A percentile compares a stretch with the other conserved stretches of the same genome.
Conservation (phyloP, 202 grass and related monocot genomes). For the Setaria viridis region DNA sequence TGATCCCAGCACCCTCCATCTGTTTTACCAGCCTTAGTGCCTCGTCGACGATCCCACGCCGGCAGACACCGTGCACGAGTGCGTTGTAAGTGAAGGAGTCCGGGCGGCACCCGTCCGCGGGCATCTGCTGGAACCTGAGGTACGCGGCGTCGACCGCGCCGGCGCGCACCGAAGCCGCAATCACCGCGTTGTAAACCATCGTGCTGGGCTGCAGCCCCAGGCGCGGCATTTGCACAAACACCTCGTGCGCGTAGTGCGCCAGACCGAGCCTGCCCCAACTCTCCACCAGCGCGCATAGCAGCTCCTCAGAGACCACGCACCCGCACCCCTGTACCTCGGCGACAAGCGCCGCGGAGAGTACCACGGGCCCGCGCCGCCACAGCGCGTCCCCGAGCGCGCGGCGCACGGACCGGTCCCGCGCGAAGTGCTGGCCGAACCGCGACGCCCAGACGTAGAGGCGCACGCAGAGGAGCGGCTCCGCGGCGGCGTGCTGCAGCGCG, state of each 20-base stretch:
- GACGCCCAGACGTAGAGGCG: slow-evolving; percentile 80
- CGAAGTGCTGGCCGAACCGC: slow-evolving; percentile 59
- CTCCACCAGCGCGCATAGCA: slow-evolving; percentile 60
- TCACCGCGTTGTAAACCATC: slow-evolving; percentile 65
- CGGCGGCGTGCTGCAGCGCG: slow-evolving; percentile 39
- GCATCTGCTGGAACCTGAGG: slow-evolving; percentile 91
- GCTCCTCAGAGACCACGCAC: slow-evolving; percentile 69
- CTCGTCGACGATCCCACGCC: slow-evolving; percentile 64
- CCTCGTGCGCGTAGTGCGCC: slow-evolving; percentile 71
- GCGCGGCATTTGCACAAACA: slow-evolving; percentile 75
- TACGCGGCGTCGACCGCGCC: slow-evolving; percentile 67
- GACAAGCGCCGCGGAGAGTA: slow-evolving; percentile 60
- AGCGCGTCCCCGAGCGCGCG: slow-evolving; percentile 60
- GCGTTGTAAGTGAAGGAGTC: slow-evolving; percentile 80
- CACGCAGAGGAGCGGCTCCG: slow-evolving; percentile 50
- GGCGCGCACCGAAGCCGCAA: slow-evolving; percentile 61
- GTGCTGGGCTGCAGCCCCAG: slow-evolving; percentile 63
- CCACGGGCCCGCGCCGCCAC: slow-evolving; percentile 66
- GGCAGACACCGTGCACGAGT: slow-evolving; percentile 68
- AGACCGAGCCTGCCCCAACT: slow-evolving; percentile 74
- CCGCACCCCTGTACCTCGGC: slow-evolving; percentile 60
- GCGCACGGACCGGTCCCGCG: slow-evolving; percentile 57
- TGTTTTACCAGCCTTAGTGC: slow-evolving; percentile 74
- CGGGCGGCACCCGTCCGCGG: slow-evolving; percentile 48
- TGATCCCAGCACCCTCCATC: slow-evolving; percentile 64